phyloP scores from a whole-genome alignment of 257 asterid genomes.

The Nemophila menziesii region DNA sequence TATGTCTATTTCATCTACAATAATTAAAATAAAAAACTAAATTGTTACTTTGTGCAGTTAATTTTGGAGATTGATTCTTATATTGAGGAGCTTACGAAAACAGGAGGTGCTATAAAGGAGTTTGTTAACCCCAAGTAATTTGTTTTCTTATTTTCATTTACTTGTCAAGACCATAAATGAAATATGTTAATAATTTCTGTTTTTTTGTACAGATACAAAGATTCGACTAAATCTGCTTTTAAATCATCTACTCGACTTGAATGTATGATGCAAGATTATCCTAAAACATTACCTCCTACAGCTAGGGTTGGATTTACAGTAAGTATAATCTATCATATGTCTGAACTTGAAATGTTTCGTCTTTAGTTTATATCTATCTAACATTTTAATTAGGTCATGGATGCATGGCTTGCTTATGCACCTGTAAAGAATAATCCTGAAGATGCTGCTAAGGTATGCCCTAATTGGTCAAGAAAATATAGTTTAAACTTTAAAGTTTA shows the following conservation, averaged over 20 bases:
- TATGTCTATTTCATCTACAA: slow-evolving; percentile 19
- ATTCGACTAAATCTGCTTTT: slow-evolving; percentile 76
- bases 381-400: slow-evolving; percentile 49
- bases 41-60: slow-evolving; percentile 41
- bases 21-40: slow-evolving; percentile 2
- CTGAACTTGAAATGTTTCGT: not conserved
- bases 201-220: slow-evolving; percentile 55
- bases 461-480: too few relatives aligned
- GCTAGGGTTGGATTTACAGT: slow-evolving; percentile 98
- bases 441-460: slow-evolving; percentile 97
- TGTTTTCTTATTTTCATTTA: slow-evolving; percentile 7
- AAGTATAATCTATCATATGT: slow-evolving; percentile 21
- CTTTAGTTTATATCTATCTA: slow-evolving; percentile 1
- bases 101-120: slow-evolving; percentile 91
- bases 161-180: not conserved
- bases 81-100: slow-evolving; percentile 81
- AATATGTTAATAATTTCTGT: too few relatives aligned
- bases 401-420: slow-evolving; percentile 93
- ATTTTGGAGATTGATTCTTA: slow-evolving; percentile 82
- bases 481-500: too few relatives aligned
- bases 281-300: slow-evolving; percentile 84
- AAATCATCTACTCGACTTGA: slow-evolving; percentile 98
- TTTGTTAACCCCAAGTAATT: slow-evolving; percentile 94
- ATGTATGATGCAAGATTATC: slow-evolving; percentile 99
- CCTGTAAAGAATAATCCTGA: slow-evolving; percentile 99